phyloP scores from a whole-genome alignment of 306 rosid species.

The Pyrus bretschneideri region DNA sequence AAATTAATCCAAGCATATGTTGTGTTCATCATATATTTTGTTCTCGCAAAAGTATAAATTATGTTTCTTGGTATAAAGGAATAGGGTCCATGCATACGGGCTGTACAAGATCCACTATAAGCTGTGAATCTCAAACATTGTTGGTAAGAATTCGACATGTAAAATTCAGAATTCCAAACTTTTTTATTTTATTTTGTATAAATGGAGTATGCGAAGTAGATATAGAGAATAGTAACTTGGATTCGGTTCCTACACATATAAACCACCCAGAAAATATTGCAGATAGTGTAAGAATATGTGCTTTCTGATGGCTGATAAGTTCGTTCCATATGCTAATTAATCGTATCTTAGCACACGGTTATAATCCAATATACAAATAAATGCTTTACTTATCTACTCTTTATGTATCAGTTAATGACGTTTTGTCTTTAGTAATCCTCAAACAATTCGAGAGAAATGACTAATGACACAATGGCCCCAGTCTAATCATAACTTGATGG shows the following conservation, averaged over 20 bases:
- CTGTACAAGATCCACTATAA: no score
- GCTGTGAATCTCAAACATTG: no score
- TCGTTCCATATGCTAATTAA: conserved; percentile 12
- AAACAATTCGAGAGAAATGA: background rate
- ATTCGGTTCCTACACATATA: background rate
- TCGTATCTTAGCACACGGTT: background rate
- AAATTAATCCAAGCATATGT: no score
- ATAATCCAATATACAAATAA: background rate
- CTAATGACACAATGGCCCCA: background rate
- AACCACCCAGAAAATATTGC: background rate
- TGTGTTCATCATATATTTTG: background rate
- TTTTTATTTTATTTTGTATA: no score
- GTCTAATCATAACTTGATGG: conserved; percentile 7
- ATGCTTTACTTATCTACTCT: no score
- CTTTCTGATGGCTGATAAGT: background rate
- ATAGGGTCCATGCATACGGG: no score
- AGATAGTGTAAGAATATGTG: background rate
- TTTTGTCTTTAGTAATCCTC: background rate
- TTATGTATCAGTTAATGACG: background rate
- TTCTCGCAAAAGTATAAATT: background rate
- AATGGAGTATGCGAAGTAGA: no score
- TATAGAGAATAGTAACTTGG: background rate
- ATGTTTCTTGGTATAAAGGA: background rate
- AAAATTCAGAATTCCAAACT: no score
- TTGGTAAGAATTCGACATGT: no score